Evolutionary conservation across 164 flowering plant genomes (phyloP), one percentile per base, ranked within the genome.

Genomic region (Dillenia turbinata): DNA sequence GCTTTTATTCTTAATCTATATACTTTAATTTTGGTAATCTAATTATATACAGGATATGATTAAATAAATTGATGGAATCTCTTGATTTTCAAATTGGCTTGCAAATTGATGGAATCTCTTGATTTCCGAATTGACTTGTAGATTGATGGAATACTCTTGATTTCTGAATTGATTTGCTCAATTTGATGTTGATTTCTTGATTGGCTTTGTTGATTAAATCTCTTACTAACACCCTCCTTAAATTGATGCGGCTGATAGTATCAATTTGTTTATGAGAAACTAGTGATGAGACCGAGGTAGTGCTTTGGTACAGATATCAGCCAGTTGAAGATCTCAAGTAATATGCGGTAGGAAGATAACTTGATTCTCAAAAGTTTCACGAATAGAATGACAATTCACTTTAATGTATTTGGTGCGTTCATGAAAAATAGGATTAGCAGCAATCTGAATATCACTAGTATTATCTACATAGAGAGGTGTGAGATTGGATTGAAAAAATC

Each of bases 271-370:
- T 9, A 33, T 56, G n/a, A 57, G 51, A 17, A 40, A 62, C 9
- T 52, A 26, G 52, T 40, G 52, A 2, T 15, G 57, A 44, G 59
- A 52, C 1, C 51, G 19, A 45, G 59, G 44, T 10, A 54, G 43
- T 54, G 59, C 54, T n/a, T 63, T 63, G 52, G 58, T 63, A n/a
- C 54, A 54, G 17, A 63, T 45, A 14, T 54, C 52, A 0, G 66
- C 66, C 22, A 53, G 14, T 19, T 53, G 56, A 19, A 53, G n/a
- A 22, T 53, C 40, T 2, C 33, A 53, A 3, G 56, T 26, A 8
- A 53, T 15, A 45, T 52, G 3, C 47, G 51, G 65, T 8, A 33
- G 48, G 13, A 11, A 16, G 49, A 48, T 44, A 22, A 22, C 49
- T 10, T 26, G 17, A 5, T 16, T 54, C 12, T 48, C 44, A 52